Conservation (phyloP, 352 stramenopile genomes). For the Phytopythium sindhum region DNA sequence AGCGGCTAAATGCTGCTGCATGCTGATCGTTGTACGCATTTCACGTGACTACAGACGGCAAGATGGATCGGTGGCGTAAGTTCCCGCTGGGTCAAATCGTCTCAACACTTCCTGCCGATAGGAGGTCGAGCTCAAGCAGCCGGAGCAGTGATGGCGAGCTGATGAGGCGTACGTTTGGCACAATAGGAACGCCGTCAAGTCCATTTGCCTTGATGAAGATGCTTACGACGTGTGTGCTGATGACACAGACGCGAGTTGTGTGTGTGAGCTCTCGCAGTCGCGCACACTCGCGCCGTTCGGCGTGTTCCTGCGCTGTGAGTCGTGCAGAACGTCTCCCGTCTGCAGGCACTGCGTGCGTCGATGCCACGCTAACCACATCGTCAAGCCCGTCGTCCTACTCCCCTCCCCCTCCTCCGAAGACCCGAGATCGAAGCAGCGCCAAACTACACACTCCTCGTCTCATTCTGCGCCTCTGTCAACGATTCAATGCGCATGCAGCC, state of each 20-base stretch:
- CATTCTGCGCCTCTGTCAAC: neutral
- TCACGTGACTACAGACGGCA: conserved; percentile 15
- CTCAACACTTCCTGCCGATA: conserved; percentile 9
- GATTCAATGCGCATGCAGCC: neutral
- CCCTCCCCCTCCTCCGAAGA: neutral
- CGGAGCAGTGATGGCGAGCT: neutral
- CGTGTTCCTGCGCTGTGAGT: conserved; percentile 45
- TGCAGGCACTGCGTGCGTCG: conserved; percentile 47
- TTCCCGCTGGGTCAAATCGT: conserved; percentile 38
- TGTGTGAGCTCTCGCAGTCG: conserved; percentile 41
- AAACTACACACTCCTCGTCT: neutral
- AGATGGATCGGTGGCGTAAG: conserved; percentile 64
- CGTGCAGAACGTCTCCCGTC: conserved; percentile 34
- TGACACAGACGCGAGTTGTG: conserved; percentile 13
- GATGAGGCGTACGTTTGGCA: neutral
- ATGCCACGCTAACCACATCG: conserved; percentile 42
- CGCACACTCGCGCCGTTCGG: conserved; percentile 23
- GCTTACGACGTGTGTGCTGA: conserved; percentile 1
- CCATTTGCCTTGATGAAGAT: neutral
- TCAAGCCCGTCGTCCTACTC: conserved; percentile 15
- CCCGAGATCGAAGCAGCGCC: neutral
- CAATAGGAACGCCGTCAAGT: neutral
- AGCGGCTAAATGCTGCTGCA: neutral
- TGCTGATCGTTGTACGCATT: neutral
- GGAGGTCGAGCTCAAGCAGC: neutral